A percentile compares a stretch with the other conserved stretches of the same genome.
These are phyloP conservation scores for Aspergillus novoparasiticus DNA, from an alignment of 2,329 filamentous ascomycete genomes.

Conservation along the genomic window DNA sequence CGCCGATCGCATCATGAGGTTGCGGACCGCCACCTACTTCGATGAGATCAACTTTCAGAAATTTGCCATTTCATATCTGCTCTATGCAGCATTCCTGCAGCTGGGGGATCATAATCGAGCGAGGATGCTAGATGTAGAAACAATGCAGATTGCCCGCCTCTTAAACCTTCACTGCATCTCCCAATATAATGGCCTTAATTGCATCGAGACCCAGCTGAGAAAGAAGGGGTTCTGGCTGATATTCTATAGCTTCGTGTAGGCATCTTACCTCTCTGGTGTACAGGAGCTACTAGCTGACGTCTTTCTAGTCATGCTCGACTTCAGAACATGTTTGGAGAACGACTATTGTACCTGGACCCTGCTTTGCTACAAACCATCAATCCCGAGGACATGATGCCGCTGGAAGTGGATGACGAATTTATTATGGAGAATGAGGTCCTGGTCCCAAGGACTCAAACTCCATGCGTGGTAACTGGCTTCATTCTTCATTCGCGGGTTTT, in stretches of 20 bases:
- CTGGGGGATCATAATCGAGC: slow-evolving; percentile 39
- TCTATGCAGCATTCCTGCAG: slow-evolving; percentile 37
- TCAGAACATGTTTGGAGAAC: slow-evolving; percentile 25
- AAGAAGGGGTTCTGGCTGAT: slow-evolving; percentile 44
- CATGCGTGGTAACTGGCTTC: slow-evolving; percentile 31
- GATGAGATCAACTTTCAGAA: slow-evolving; percentile 35
- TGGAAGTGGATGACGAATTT: slow-evolving; percentile 36
- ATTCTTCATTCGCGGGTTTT: slow-evolving; percentile 34
- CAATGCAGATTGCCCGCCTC: slow-evolving; percentile 37
- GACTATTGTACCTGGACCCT: slow-evolving; percentile 33
- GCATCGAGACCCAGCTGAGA: slow-evolving; percentile 38
- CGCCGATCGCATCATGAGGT: slow-evolving; percentile 10
- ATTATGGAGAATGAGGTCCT: slow-evolving; percentile 27
- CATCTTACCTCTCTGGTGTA: not conserved
- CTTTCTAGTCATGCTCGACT: slow-evolving; percentile 19
- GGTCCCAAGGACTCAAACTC: slow-evolving; percentile 6
- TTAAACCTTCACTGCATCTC: slow-evolving; percentile 34
- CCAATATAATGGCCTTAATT: slow-evolving; percentile 34
- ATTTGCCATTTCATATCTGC: slow-evolving; percentile 37
- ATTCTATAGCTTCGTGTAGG: slow-evolving; percentile 35
- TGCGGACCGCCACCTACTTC: slow-evolving; percentile 18
- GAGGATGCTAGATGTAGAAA: slow-evolving; percentile 41
- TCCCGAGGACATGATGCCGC: slow-evolving; percentile 35
- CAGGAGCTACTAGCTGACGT: not conserved
- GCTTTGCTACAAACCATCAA: slow-evolving; percentile 31